Base-by-base conservation (phyloP, 192 early-diverging fungal species). In the Podila minutissima region DNA sequence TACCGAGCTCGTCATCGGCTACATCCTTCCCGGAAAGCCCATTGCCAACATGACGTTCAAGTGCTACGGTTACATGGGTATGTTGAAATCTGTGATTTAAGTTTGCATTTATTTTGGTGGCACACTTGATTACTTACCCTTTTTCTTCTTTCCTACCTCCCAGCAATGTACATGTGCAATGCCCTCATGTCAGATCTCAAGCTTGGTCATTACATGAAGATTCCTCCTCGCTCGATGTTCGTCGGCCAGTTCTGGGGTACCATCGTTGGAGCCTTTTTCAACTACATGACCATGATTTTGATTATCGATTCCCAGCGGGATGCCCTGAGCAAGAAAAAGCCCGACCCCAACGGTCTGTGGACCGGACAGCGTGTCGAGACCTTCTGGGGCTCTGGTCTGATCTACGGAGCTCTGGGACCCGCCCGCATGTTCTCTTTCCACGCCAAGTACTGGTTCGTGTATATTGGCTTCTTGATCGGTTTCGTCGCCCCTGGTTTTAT, bases 391-490 rank as follows among this genome's bases (percentile, higher is more conserved):
- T 91, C 88, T 35, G 90, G 84, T 32, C 62, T 72, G 35, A 72
- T 95, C 66, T 95, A 92, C 89, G 94, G 94, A 20, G 86, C 89
- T 10, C 89, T 95, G 63, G 91, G 91, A 35, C 92, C 94, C 3
- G 69, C 60, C 20, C 82, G 87, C 6, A 90, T 94, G 86, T 94
- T 93, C 59, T 69, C 72, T 4, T 31, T 64, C 31, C 68, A 82
- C 4, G 71, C 61, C 62, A 83, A 83, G 67, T 75, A 73, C 51
- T 78, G 66, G 64, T 71, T 65, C 66, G 71, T 84, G 48, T 68
- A 69, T 65, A 73, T 74, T 35, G 82, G 85, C 7, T 86, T 83
- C 59, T 8, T 82, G 26, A 64, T 86, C 4, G 85, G 85, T 4
- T 72, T 75, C 17, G 2, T 83, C 11, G 62, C 41, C 13, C 82